These are phyloP conservation scores for Calycina marina DNA, from an alignment of 2,329 filamentous ascomycete species.

Conservation along the genomic window DNA sequence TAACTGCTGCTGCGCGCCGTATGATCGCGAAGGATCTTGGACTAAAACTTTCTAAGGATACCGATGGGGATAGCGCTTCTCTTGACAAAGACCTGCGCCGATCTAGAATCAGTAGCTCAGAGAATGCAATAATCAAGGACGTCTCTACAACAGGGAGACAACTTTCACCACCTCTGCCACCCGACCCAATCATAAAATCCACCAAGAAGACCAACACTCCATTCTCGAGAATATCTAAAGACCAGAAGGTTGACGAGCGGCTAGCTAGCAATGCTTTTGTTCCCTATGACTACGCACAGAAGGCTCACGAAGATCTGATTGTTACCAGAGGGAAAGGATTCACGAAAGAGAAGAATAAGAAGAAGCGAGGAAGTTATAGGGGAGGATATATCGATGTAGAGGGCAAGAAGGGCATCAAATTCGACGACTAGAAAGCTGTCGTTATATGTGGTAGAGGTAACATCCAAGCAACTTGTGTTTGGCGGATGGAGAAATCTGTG, in stretches of 20 bases:
- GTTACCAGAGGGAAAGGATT: slow-evolving; percentile 93
- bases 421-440: slow-evolving; percentile 81
- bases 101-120: no score
- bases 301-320: slow-evolving; percentile 75
- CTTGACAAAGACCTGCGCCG: no score
- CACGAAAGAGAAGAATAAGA: slow-evolving; percentile 99
- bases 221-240: slow-evolving; percentile 64
- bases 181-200: slow-evolving; percentile 19
- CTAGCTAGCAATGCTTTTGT: slow-evolving; percentile 71
- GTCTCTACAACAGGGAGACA: slow-evolving; percentile 22
- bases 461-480: no score
- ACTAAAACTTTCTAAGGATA: neutral
- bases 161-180: slow-evolving; percentile 23
- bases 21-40: neutral
- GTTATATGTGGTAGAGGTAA: no score
- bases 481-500: no score
- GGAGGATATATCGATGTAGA: slow-evolving; percentile 77
- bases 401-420: slow-evolving; percentile 79
- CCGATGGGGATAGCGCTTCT: neutral
- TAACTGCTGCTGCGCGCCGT: slow-evolving; percentile 4
- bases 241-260: slow-evolving; percentile 50
- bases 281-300: slow-evolving; percentile 75
- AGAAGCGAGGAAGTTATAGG: slow-evolving; percentile 79
- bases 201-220: slow-evolving; percentile 45
- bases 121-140: slow-evolving; percentile 16